Conservation (phyloP, 2,329 filamentous ascomycete genomes). For the Cladosporium colombiae region DNA sequence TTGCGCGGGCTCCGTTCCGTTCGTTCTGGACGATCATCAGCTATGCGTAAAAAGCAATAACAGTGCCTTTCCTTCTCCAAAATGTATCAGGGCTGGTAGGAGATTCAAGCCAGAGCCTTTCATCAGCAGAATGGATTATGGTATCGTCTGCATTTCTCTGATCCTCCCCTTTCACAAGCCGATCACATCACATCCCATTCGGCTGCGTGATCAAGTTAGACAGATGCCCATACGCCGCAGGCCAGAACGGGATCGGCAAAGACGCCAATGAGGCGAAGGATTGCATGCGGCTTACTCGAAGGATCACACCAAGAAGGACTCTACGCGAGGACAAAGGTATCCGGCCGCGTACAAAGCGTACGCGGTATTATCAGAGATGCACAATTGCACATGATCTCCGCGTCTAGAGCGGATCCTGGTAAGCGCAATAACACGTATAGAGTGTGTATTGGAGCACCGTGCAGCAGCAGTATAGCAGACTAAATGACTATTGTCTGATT, state of each 20-base stretch:
- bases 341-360: neutral
- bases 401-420: neutral
- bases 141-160: neutral
- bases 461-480: neutral
- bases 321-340: neutral
- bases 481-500: neutral
- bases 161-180: neutral
- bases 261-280: neutral
- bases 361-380: neutral
- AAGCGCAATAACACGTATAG: neutral
- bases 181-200: neutral
- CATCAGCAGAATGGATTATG: neutral
- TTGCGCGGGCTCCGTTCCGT: neutral
- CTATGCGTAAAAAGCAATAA: neutral
- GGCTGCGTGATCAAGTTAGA: neutral
- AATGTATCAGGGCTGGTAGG: neutral
- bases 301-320: neutral
- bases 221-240: neutral
- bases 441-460: no score
- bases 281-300: constrained; percentile 9
- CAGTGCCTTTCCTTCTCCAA: neutral
- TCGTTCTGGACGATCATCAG: neutral
- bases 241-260: constrained; percentile 6
- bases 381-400: neutral
- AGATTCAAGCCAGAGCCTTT: neutral